phyloP scores from a whole-genome alignment of 2,329 filamentous ascomycete species.

The Aspergillus fumigatiaffinis region DNA sequence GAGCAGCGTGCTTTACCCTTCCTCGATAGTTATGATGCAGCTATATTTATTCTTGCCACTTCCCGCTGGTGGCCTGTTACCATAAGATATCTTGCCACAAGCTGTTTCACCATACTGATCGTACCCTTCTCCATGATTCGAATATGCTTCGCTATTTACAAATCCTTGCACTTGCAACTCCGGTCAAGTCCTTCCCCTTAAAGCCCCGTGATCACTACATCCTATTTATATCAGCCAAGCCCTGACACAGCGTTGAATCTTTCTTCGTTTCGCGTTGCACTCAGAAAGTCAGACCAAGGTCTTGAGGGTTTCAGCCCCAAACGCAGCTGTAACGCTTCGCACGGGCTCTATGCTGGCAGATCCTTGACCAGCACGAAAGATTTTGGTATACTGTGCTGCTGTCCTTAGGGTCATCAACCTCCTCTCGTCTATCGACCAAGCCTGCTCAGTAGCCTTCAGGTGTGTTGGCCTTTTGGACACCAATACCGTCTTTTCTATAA shows the following conservation, averaged over 20 bases:
- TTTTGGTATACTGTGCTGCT: too few species aligned
- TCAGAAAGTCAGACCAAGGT: neutral
- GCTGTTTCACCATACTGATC: neutral
- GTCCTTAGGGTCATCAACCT: too few species aligned
- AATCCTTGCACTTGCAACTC: too few species aligned
- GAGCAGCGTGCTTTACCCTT: neutral
- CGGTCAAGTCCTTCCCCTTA: neutral
- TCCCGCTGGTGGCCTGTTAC: neutral
- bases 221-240: neutral
- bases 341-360: neutral
- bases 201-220: neutral
- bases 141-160: neutral
- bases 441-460: too few species aligned
- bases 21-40: neutral
- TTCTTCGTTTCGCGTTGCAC: neutral
- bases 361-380: too few species aligned
- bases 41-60: neutral
- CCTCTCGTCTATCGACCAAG: too few species aligned
- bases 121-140: neutral
- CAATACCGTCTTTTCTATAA: too few species aligned
- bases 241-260: neutral
- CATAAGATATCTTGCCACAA: neutral
- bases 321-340: neutral
- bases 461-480: too few species aligned
- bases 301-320: neutral